Conservation (phyloP, 805 yeast genomes). For the Ogataea nakhonphanomensis region DNA sequence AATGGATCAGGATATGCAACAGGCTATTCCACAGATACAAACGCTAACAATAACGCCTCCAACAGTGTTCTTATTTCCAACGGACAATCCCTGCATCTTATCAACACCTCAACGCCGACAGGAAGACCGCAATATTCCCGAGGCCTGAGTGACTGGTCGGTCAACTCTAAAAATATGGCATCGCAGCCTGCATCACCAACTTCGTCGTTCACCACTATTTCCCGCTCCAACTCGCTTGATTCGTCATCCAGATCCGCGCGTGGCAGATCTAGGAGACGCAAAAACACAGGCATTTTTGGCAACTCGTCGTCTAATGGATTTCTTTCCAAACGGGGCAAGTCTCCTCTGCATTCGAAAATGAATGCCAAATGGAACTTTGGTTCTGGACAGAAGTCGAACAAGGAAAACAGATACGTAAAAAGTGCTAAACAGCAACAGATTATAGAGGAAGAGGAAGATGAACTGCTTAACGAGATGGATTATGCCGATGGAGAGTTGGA, state of each 20-base stretch:
- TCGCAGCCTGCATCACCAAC: conserved; percentile 33
- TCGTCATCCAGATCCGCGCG: conserved; percentile 29
- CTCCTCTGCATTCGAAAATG: conserved; percentile 30
- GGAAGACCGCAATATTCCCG: conserved; percentile 27
- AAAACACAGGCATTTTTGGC: conserved; percentile 11
- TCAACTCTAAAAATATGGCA: conserved; percentile 19
- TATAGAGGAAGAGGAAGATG: conserved; percentile 27
- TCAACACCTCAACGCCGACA: conserved; percentile 4
- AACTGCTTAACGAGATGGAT: conserved; percentile 12
- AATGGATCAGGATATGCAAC: conserved; percentile 39
- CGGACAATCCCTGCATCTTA: conserved; percentile 1
- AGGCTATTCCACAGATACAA: conserved; percentile 34
- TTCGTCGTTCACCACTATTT: conserved; percentile 33
- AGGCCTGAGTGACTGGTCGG: conserved; percentile 34
- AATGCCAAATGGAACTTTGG: conserved; percentile 31
- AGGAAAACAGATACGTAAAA: conserved; percentile 13
- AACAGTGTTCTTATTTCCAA: not conserved
- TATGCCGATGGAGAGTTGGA: conserved; percentile 16
- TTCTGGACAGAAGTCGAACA: conserved; percentile 6
- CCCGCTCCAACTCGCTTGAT: conserved; percentile 36
- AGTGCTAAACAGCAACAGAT: conserved; percentile 20
- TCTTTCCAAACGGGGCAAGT: conserved; percentile 30
- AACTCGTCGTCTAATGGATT: conserved; percentile 10
- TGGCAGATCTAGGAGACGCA: conserved; percentile 25
- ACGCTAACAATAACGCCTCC: conserved; percentile 7